Conservation (phyloP, 129 eudicot genomes). For the Flaveria robusta region DNA sequence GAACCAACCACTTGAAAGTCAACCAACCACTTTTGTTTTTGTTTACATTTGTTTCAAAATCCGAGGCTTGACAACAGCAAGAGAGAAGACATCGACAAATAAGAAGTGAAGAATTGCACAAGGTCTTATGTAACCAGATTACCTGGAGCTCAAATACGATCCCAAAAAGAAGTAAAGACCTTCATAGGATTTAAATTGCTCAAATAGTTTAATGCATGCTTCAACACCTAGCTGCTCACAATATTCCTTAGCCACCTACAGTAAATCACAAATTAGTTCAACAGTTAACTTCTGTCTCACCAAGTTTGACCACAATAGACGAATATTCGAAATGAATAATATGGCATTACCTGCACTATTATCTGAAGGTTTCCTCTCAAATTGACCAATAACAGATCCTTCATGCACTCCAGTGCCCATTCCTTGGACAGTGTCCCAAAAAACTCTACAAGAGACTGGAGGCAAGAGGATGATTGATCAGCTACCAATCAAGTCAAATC, state of each 20-base stretch:
- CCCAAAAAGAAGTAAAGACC: constrained; percentile 21
- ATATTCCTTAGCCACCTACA: constrained; percentile 22
- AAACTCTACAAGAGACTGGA: constrained; percentile 20
- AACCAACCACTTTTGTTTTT: background rate
- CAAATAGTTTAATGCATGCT: constrained; percentile 13
- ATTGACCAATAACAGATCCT: constrained; percentile 14
- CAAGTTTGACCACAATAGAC: background rate
- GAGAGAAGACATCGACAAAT: background rate
- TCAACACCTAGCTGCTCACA: constrained; percentile 23
- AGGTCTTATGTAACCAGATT: background rate
- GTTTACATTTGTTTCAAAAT: background rate
- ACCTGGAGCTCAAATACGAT: constrained; percentile 23
- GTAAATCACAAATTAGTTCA: background rate
- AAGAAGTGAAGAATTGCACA: background rate
- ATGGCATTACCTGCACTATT: constrained; percentile 19
- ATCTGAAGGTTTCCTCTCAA: constrained; percentile 26
- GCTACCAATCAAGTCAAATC: background rate
- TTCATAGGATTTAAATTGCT: constrained; percentile 21
- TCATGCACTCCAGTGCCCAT: constrained; percentile 25
- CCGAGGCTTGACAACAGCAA: background rate
- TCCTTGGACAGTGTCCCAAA: constrained; percentile 16
- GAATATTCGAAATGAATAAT: background rate
- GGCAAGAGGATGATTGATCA: background rate
- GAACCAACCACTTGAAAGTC: background rate
- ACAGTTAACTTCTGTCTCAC: background rate